Conservation (phyloP, 805 yeast species). For the Lipomyces yamadae region DNA sequence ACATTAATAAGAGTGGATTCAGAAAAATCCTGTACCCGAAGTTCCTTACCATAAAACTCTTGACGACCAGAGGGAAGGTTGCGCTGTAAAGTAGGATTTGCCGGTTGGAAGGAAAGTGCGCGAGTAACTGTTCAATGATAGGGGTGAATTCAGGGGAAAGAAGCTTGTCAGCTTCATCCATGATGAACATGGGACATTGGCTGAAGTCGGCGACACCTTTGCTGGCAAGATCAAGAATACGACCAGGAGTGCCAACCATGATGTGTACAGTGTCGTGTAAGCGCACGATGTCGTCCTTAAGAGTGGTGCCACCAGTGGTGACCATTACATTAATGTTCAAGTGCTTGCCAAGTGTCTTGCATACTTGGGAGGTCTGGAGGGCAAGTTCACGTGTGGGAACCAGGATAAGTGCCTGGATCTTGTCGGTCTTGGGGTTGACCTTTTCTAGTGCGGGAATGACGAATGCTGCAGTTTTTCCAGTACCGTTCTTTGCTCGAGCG, state of each 20-base stretch:
- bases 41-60: conserved; percentile 71
- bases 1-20: not conserved
- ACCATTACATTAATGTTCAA: conserved; percentile 88
- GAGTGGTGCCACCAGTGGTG: conserved; percentile 95
- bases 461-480: conserved; percentile 98
- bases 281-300: conserved; percentile 93
- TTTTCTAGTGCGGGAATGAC: conserved; percentile 91
- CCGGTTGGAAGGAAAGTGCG: conserved; percentile 74
- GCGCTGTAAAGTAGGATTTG: conserved; percentile 92
- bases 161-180: conserved; percentile 99
- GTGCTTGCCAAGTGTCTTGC: conserved; percentile 93
- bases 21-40: no score
- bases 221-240: conserved; percentile 91
- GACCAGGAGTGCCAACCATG: conserved; percentile 96
- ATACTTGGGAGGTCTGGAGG: conserved; percentile 95
- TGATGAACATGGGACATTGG: conserved; percentile 83
- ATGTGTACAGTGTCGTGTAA: conserved; percentile 91
- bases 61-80: conserved; percentile 93
- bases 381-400: conserved; percentile 99
- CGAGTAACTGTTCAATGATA: conserved; percentile 83
- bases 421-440: conserved; percentile 78
- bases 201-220: conserved; percentile 85
- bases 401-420: conserved; percentile 88
- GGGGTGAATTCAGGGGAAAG: conserved; percentile 86
- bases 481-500: conserved; percentile 98